Percentiles rank a stretch among this genome's conserved stretches.
These are phyloP conservation scores for Penicillium rolfsii DNA, from an alignment of 2,329 filamentous ascomycete species.

Conservation along the genomic window DNA sequence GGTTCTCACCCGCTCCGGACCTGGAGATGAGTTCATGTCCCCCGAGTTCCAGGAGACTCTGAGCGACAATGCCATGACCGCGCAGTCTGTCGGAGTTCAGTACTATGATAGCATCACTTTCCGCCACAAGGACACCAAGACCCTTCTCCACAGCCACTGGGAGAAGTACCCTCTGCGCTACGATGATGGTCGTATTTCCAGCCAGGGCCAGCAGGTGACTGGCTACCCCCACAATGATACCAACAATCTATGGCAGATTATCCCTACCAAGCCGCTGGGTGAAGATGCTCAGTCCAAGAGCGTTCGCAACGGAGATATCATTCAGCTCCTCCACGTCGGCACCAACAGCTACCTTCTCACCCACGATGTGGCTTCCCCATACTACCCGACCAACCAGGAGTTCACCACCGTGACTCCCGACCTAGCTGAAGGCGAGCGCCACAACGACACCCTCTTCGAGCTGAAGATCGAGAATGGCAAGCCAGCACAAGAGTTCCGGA, in stretches of 20 bases:
- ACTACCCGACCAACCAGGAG: conserved; percentile 96
- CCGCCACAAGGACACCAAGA: conserved; percentile 95
- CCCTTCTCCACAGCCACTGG: conserved; percentile 90
- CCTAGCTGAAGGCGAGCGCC: conserved; percentile 71
- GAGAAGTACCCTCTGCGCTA: conserved; percentile 92
- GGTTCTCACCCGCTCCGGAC: conserved; percentile 83
- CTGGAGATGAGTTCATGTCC: conserved; percentile 98
- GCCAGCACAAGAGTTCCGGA: conserved; percentile 79
- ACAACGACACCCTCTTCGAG: conserved; percentile 91
- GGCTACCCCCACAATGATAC: conserved; percentile 98
- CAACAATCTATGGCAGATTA: conserved; percentile 97
- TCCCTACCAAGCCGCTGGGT: conserved; percentile 63
- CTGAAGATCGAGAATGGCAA: conserved; percentile 88
- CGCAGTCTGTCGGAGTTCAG: conserved; percentile 81
- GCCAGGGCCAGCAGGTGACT: conserved; percentile 96
- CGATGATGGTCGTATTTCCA: conserved; percentile 95
- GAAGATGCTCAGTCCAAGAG: conserved; percentile 63
- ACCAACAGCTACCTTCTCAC: conserved; percentile 87
- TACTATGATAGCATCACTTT: conserved; percentile 89
- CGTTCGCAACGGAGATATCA: conserved; percentile 80
- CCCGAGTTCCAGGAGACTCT: conserved; percentile 97
- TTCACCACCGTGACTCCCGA: conserved; percentile 81
- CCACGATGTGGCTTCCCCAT: conserved; percentile 96
- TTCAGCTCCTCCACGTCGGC: conserved; percentile 82
- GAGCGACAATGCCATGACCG: conserved; percentile 89